Base-by-base conservation (phyloP, 257 asterid species). In the Orobanche coerulescens region DNA sequence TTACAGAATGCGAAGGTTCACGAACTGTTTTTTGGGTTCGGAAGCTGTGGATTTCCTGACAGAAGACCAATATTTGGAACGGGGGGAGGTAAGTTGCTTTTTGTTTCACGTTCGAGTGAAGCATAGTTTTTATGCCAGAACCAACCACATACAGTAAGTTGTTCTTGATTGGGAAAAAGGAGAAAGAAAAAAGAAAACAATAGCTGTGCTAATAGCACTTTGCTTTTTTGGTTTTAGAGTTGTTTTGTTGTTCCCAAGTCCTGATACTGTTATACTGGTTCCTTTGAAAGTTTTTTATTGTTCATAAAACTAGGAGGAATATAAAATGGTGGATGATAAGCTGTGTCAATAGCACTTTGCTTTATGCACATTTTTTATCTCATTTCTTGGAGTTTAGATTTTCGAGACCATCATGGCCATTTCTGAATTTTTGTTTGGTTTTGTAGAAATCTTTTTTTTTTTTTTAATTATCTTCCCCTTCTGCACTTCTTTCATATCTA, bases 1-100 rank as follows among this genome's bases (percentile, higher is more conserved):
- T 65, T 69, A 76, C 66, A 90, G 81, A 78, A 76, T 90, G 93
- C 93, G 95, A 49, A 75, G 90, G 73, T 78, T 69, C 59, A 71
- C 82, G 0, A 76, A 79, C 67, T 76, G 94, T 74, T 90, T 90
- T 78, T 69, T 82, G 40, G 97, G 95, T 26, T 82, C 84, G 48
- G 95, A 90, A 53, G 94, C 86, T 70, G 94, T 81, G 65, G 95
- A 84, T 74, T 87, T 90, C 84, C 72, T 90, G 75, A 84, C 96
- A 9, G 90, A 83, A 75, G 95, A 90, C 79, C 97, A 90, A 57
- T 84, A 81, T 71, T 71, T 90, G 84, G 97, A 90, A 74, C 78
- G 95, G 73, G 88, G 81, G 62, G 96, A 80, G 79, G 97, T 87
- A 58, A 79, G 81, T 71, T 71, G 56, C 68, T 52, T 70, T 53